A percentile compares a stretch with the other conserved stretches of the same genome.
Evolutionary conservation across 1,139 yeast species (phyloP).

Genomic region (Yamadazyma blattariae): DNA sequence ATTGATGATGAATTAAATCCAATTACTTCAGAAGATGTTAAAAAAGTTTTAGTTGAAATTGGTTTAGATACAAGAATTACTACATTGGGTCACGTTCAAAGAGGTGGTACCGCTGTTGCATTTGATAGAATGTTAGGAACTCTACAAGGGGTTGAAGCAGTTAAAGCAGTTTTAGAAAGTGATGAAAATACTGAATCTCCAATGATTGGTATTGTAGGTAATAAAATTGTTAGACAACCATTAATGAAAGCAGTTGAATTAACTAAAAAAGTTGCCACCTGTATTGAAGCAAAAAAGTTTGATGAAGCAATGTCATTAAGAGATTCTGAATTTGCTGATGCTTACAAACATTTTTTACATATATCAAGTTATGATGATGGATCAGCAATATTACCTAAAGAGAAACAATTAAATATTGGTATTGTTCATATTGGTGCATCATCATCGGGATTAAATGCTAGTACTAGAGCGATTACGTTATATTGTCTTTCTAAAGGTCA

Average conservation of each 20-base stretch:
- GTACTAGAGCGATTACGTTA: constrained; percentile 86
- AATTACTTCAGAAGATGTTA: constrained; percentile 64
- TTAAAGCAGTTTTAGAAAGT: constrained; percentile 66
- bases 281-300: constrained; percentile 57
- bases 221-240: constrained; percentile 66
- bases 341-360: constrained; percentile 66
- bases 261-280: constrained; percentile 69
- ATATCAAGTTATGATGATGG: constrained; percentile 71
- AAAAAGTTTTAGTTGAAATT: constrained; percentile 64
- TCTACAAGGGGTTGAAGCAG: constrained; percentile 82
- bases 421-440: constrained; percentile 95
- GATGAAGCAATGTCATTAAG: constrained; percentile 69
- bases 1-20: constrained; percentile 64
- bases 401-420: constrained; percentile 64
- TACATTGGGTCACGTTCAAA: constrained; percentile 78
- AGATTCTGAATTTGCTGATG: constrained; percentile 84
- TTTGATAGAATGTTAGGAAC: constrained; percentile 75
- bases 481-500: constrained; percentile 92
- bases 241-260: constrained; percentile 69
- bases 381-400: constrained; percentile 37
- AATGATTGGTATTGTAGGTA: constrained; percentile 70
- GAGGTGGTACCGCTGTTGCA: constrained; percentile 86
- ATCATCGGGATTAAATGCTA: constrained; percentile 93
- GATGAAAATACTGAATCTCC: constrained; percentile 76
- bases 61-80: constrained; percentile 80